Evolutionary conservation across 345 rosid species (phyloP).

Genomic region (Citrus reticulata): DNA sequence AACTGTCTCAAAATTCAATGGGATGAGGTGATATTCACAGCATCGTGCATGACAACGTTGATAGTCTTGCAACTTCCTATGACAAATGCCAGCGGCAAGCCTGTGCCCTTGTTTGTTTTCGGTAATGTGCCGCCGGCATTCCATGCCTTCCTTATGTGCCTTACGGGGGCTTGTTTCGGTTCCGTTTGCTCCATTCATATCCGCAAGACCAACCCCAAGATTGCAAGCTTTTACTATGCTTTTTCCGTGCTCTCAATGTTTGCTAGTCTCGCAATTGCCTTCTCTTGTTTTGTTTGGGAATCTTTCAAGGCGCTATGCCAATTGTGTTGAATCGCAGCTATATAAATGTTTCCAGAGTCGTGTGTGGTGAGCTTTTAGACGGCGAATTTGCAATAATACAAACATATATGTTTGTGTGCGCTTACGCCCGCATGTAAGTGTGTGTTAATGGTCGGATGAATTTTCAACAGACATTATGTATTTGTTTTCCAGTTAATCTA

Average conservation of each 20-base stretch:
- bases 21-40: background rate
- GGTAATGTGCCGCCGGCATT: background rate
- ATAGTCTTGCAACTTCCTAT: background rate
- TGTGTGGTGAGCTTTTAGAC: too few species aligned
- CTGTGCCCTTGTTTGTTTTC: background rate
- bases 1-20: background rate
- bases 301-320: background rate
- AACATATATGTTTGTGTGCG: background rate
- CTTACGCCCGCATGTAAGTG: background rate
- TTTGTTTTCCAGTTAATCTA: too few species aligned
- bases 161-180: background rate
- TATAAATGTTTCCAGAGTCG: background rate
- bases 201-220: background rate
- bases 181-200: conserved; percentile 2
- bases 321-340: background rate
- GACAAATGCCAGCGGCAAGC: background rate
- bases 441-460: background rate
- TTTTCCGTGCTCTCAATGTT: background rate
- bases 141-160: background rate
- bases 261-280: background rate
- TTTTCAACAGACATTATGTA: too few species aligned
- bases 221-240: background rate
- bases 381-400: background rate
- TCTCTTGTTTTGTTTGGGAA: background rate
- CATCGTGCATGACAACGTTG: background rate